phyloP scores from a whole-genome alignment of 139 green algal species.

The Closterium sp. region DNA sequence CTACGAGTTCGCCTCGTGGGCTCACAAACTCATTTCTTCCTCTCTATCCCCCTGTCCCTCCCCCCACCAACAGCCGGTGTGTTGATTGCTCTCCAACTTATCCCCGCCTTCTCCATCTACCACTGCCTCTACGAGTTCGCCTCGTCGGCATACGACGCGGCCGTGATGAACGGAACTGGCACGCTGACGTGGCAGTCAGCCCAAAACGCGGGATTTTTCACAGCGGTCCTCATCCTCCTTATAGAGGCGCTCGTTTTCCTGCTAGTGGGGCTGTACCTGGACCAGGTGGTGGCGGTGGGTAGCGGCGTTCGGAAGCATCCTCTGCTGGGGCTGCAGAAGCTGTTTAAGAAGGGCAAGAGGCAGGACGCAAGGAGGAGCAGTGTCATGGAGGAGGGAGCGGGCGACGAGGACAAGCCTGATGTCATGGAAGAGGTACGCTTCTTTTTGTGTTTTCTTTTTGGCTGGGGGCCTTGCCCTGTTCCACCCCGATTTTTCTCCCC shows the following conservation, averaged over 20 bases:
- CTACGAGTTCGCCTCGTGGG: conserved; percentile 70
- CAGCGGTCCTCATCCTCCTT: conserved; percentile 67
- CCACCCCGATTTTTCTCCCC: background rate
- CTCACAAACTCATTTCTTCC: too few relatives aligned
- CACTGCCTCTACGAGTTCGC: conserved; percentile 72
- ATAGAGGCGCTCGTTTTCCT: conserved; percentile 78
- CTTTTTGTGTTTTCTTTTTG: too few relatives aligned
- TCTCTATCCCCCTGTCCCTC: too few relatives aligned
- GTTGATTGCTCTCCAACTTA: conserved; percentile 66
- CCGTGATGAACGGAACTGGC: background rate
- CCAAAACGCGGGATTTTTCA: conserved; percentile 29
- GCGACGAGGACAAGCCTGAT: too few relatives aligned
- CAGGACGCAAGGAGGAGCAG: too few relatives aligned
- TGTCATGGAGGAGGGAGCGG: too few relatives aligned
- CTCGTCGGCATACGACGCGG: conserved; percentile 51
- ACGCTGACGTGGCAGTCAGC: background rate
- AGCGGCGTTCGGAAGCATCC: conserved; percentile 72
- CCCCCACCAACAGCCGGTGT: conserved; percentile 17
- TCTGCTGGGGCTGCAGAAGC: background rate
- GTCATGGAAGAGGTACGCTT: too few relatives aligned
- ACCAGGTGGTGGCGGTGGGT: conserved; percentile 64
- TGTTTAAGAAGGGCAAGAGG: too few relatives aligned
- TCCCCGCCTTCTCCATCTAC: conserved; percentile 83
- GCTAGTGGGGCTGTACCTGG: conserved; percentile 40
- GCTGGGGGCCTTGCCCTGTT: too few relatives aligned